Evolutionary conservation across 2,329 filamentous ascomycete genomes (phyloP).

Genomic region (Triangularia verruculosa): DNA sequence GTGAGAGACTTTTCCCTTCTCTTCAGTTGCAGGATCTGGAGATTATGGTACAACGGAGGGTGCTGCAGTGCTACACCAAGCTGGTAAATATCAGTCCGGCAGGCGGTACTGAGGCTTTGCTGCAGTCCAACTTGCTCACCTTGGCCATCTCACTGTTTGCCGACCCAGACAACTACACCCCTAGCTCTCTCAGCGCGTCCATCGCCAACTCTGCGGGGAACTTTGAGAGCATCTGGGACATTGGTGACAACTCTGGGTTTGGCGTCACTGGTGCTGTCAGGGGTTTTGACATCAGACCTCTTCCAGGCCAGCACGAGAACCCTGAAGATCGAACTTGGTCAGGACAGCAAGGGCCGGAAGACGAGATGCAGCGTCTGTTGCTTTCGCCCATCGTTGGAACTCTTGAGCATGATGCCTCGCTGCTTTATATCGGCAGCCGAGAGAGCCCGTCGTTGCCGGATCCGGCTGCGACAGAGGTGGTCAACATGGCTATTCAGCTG

Average conservation of each 20-base stretch:
- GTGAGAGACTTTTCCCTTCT: constrained; percentile 77
- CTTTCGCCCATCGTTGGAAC: constrained; percentile 75
- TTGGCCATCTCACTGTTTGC: constrained; percentile 89
- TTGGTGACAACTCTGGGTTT: constrained; percentile 91
- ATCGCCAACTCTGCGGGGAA: constrained; percentile 87
- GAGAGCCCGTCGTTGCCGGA: constrained; percentile 58
- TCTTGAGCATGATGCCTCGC: constrained; percentile 83
- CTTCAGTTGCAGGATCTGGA: constrained; percentile 87
- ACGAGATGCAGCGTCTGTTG: constrained; percentile 59
- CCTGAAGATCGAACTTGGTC: constrained; percentile 42
- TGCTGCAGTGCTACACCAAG: constrained; percentile 92
- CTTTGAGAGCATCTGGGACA: constrained; percentile 94
- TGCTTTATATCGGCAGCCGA: constrained; percentile 64
- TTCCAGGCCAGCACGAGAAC: constrained; percentile 66
- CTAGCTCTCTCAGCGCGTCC: constrained; percentile 80
- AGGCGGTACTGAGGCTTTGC: constrained; percentile 77
- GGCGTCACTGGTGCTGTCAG: constrained; percentile 83
- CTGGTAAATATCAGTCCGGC: constrained; percentile 84
- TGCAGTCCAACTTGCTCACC: constrained; percentile 88
- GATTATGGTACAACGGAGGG: constrained; percentile 87
- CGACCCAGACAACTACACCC: constrained; percentile 83
- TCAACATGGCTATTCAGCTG: constrained; percentile 89
- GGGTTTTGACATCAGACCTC: constrained; percentile 68
- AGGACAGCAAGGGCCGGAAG: constrained; percentile 59
- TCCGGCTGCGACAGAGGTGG: constrained; percentile 85